Conservation (phyloP, 163 green algal genomes). For the Coccomyxa subellipsoidea region DNA sequence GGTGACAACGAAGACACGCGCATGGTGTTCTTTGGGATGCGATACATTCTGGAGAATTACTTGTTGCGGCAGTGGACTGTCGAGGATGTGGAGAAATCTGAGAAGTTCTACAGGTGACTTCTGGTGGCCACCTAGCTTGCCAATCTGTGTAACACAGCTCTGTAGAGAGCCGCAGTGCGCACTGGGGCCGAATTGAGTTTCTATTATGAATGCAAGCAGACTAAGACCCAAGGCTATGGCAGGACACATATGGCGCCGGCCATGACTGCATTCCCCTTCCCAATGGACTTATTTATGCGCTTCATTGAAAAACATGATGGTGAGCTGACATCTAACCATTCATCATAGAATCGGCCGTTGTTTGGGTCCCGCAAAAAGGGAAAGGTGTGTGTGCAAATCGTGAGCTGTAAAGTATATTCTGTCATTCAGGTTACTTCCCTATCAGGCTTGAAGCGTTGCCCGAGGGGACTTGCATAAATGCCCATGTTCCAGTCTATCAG, state of each 20-base stretch:
- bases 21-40: constrained; percentile 74
- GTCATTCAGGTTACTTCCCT: constrained; percentile 87
- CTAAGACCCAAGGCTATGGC: too few relatives aligned
- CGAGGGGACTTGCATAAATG: constrained; percentile 75
- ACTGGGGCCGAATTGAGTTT: too few relatives aligned
- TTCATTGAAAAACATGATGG: constrained; percentile 84
- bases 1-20: constrained; percentile 74
- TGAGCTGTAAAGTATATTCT: too few relatives aligned
- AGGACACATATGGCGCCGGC: constrained; percentile 67
- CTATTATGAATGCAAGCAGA: too few relatives aligned
- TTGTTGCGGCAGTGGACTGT: constrained; percentile 74
- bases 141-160: background rate
- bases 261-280: constrained; percentile 70
- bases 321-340: constrained; percentile 9
- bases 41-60: constrained; percentile 82
- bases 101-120: constrained; percentile 67
- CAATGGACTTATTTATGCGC: constrained; percentile 71
- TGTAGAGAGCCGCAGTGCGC: background rate
- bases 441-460: constrained; percentile 77
- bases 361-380: too few relatives aligned
- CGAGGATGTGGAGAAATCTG: constrained; percentile 73
- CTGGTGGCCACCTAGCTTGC: too few relatives aligned
- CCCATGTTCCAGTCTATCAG: constrained; percentile 82
- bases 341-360: too few relatives aligned
- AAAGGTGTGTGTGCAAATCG: background rate